Conservation (phyloP, 768 basidiomycete species). For the Russula abietina region DNA sequence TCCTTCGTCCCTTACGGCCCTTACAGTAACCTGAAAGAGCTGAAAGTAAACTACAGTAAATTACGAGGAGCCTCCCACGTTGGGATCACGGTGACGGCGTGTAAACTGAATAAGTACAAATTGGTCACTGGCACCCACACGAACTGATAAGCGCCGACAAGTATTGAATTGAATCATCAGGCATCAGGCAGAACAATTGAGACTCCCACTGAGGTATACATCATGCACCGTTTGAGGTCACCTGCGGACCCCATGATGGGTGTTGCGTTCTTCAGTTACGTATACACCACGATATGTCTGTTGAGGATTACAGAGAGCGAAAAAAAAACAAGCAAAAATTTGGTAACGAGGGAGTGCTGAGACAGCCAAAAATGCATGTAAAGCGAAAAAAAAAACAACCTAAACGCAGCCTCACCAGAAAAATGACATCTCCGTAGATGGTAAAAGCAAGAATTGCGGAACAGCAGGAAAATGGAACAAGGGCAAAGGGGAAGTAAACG, state of each 20-base stretch:
- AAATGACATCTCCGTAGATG: constrained; percentile 11
- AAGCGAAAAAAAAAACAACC: background rate
- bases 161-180: background rate
- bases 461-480: constrained; percentile 3
- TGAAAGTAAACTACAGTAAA: background rate
- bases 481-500: background rate
- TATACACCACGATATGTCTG: constrained; percentile 18
- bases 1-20: too few relatives aligned
- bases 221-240: background rate
- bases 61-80: background rate
- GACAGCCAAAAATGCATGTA: constrained; percentile 8
- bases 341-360: background rate
- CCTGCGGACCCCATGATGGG: background rate
- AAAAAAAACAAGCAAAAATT: background rate
- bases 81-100: background rate
- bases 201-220: background rate
- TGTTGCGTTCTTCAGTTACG: constrained; percentile 11
- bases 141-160: background rate
- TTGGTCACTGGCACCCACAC: background rate
- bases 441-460: constrained; percentile 18
- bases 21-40: background rate
- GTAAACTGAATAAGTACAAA: background rate
- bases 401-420: constrained; percentile 2
- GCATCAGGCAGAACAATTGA: constrained; percentile 5
- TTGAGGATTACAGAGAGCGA: constrained; percentile 16